These are phyloP conservation scores for Penicillium sp. DNA, from an alignment of 2,329 filamentous ascomycete genomes.

Conservation along the genomic window DNA sequence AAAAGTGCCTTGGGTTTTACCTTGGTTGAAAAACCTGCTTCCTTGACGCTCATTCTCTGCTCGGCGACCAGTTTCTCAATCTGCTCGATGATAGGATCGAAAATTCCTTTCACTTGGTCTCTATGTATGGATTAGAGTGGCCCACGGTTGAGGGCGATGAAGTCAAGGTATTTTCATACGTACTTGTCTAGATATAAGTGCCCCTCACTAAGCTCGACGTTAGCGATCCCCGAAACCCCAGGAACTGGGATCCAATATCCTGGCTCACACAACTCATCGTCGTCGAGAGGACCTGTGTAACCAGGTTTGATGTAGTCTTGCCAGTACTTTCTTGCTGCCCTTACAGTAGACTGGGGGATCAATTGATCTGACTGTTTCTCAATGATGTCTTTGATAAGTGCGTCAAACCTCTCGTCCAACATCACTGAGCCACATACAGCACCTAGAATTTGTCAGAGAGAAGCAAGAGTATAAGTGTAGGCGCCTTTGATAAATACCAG, in stretches of 20 bases:
- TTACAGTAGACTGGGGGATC: constrained; percentile 24
- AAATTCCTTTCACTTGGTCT: constrained; percentile 26
- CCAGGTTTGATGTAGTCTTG: constrained; percentile 31
- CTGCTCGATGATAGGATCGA: constrained; percentile 30
- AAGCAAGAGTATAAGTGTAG: rapidly evolving
- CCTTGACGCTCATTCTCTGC: constrained; percentile 18
- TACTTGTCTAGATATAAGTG: constrained; percentile 23
- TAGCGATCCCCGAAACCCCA: constrained; percentile 23
- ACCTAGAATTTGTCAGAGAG: constrained; percentile 17
- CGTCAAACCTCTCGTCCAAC: constrained; percentile 31
- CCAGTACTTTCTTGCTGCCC: constrained; percentile 33
- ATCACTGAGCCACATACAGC: constrained; percentile 34
- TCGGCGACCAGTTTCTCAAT: constrained; percentile 26
- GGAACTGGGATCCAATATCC: constrained; percentile 27
- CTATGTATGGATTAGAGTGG: constrained; percentile 10
- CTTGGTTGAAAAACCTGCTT: constrained; percentile 4
- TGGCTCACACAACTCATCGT: constrained; percentile 26
- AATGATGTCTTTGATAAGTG: constrained; percentile 26
- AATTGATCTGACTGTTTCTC: constrained; percentile 29
- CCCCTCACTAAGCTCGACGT: constrained; percentile 22
- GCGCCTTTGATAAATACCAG: constrained; percentile 15
- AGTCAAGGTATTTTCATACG: neutral
- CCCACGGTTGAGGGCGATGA: neutral
- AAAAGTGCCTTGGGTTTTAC: neutral
- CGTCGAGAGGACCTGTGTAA: constrained; percentile 19